A percentile compares a stretch with the other conserved stretches of the same genome.
Conservation (phyloP, 805 yeast genomes). For the Saccharomyces paradoxus region DNA sequence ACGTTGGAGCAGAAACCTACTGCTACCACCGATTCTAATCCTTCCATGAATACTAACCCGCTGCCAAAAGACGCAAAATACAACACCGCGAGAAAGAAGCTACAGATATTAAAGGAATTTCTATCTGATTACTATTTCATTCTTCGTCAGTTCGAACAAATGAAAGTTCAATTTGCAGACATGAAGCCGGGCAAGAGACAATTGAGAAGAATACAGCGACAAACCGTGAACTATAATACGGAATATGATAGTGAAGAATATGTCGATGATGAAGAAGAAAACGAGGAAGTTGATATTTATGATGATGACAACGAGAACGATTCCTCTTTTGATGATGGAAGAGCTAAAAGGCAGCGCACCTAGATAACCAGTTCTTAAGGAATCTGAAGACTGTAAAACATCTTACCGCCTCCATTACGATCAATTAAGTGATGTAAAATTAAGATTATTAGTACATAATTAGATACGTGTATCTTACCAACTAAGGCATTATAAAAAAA, state of each 20-base stretch:
- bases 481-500: neutral
- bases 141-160: conserved; percentile 53
- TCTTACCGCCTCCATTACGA: neutral
- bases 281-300: conserved; percentile 5
- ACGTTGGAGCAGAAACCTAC: neutral
- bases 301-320: conserved; percentile 11
- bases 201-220: conserved; percentile 24
- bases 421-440: neutral
- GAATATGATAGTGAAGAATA: conserved; percentile 12
- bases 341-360: neutral
- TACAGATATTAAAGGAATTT: conserved; percentile 14
- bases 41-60: conserved; percentile 10
- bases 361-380: neutral
- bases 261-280: conserved; percentile 11
- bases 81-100: conserved; percentile 13
- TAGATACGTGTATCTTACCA: neutral
- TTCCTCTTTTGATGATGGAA: neutral
- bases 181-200: conserved; percentile 23
- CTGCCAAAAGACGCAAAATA: conserved; percentile 18
- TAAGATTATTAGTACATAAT: neutral
- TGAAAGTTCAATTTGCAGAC: conserved; percentile 49
- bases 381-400: neutral
- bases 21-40: neutral
- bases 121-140: conserved; percentile 26
- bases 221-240: conserved; percentile 12